phyloP scores from a whole-genome alignment of 176 grass and related monocot genomes.

The Cocos nucifera region DNA sequence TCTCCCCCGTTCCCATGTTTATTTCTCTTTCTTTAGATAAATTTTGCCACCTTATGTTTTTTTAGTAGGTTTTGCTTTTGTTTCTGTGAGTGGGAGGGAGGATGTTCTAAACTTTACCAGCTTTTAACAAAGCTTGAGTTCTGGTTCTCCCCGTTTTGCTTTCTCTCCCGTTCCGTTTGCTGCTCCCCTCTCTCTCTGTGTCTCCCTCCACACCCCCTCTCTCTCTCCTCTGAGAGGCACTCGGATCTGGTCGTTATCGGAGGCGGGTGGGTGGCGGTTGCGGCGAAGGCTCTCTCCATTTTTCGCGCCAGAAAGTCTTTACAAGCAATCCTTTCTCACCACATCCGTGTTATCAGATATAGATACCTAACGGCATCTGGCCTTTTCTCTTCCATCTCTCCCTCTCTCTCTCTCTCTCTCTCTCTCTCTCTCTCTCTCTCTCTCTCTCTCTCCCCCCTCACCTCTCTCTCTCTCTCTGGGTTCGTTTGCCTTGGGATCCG shows the following conservation, averaged over 20 bases:
- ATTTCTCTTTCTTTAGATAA: too few relatives aligned
- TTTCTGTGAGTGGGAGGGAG: too few relatives aligned
- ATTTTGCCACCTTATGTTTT: too few relatives aligned
- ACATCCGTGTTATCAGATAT: not conserved
- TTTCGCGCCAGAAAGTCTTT: not conserved
- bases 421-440: not conserved
- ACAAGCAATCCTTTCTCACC: not conserved
- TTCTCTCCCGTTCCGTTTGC: too few relatives aligned
- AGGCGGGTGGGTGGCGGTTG: conserved; percentile 2
- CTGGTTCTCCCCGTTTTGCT: too few relatives aligned
- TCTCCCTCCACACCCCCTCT: too few relatives aligned
- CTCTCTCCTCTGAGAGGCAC: not conserved
- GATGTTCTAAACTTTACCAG: too few relatives aligned
- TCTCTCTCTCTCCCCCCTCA: not conserved
- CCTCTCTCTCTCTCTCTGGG: not conserved
- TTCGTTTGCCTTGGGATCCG: not conserved
- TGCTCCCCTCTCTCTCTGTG: too few relatives aligned
- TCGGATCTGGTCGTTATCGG: not conserved
- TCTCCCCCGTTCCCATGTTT: not conserved
- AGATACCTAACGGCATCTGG: not conserved
- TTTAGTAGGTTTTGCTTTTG: too few relatives aligned
- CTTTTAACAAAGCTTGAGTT: too few relatives aligned
- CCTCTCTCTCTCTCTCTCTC: not conserved
- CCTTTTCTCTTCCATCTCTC: not conserved
- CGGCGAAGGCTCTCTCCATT: conserved; percentile 1